A percentile compares a stretch with the other conserved stretches of the same genome.
Conservation (phyloP, 345 rosid species). For the Toxicodendron radicans region DNA sequence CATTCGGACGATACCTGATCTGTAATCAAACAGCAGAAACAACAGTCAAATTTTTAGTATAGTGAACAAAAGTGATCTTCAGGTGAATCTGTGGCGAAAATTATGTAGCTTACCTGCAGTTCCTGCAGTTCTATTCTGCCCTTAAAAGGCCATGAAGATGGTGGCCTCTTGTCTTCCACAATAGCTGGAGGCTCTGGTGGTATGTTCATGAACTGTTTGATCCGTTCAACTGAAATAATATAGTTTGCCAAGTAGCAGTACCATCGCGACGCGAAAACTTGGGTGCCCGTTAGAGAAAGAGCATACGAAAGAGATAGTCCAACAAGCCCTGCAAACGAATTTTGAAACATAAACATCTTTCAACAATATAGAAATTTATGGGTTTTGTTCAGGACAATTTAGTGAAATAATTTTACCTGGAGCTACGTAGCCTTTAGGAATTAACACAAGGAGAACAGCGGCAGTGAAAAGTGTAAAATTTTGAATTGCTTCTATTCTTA, state of each 20-base stretch:
- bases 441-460: slow-evolving; percentile 65
- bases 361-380: not conserved
- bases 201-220: slow-evolving; percentile 70
- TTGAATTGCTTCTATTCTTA: slow-evolving; percentile 73
- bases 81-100: not conserved
- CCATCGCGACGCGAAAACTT: slow-evolving; percentile 58
- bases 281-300: slow-evolving; percentile 51
- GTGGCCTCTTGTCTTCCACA: slow-evolving; percentile 59
- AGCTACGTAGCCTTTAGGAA: slow-evolving; percentile 61
- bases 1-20: slow-evolving; percentile 69
- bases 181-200: slow-evolving; percentile 62
- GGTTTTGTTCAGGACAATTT: not conserved
- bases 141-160: slow-evolving; percentile 62
- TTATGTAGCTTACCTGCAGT: slow-evolving; percentile 43
- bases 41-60: not conserved
- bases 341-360: not conserved
- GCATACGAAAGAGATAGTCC: slow-evolving; percentile 84
- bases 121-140: slow-evolving; percentile 72
- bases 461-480: slow-evolving; percentile 65
- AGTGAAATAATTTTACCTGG: slow-evolving; percentile 36
- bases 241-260: slow-evolving; percentile 64
- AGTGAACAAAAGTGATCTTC: not conserved
- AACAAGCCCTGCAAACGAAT: slow-evolving; percentile 47
- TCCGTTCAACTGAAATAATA: slow-evolving; percentile 68
- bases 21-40: slow-evolving; percentile 24